phyloP scores from a whole-genome alignment of 805 yeast species.

The Saccharomyces cerevisiae region DNA sequence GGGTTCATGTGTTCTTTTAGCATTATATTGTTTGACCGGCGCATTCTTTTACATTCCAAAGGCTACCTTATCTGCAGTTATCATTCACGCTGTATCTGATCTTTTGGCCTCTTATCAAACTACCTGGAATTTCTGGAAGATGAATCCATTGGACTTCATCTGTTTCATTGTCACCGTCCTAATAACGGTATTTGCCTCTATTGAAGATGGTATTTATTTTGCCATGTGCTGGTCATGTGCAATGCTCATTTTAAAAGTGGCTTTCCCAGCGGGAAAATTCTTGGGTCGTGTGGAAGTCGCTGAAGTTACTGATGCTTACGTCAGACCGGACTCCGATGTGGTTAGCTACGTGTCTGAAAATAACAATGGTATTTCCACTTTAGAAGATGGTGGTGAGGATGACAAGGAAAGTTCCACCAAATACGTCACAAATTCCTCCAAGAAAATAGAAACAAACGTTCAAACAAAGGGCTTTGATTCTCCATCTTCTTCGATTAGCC shows the following conservation, averaged over 20 bases:
- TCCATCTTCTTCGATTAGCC: background rate
- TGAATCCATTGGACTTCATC: slow-evolving; percentile 64
- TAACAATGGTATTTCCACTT: background rate
- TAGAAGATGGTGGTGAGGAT: slow-evolving; percentile 10
- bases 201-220: slow-evolving; percentile 87
- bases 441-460: background rate
- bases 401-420: slow-evolving; percentile 3
- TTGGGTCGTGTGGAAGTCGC: slow-evolving; percentile 70
- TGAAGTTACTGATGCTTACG: slow-evolving; percentile 55
- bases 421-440: background rate
- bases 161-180: slow-evolving; percentile 68
- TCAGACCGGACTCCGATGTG: slow-evolving; percentile 22
- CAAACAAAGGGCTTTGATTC: background rate
- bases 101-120: slow-evolving; percentile 63
- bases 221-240: slow-evolving; percentile 81
- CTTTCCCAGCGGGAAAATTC: slow-evolving; percentile 75
- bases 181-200: slow-evolving; percentile 66
- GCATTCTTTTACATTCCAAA: slow-evolving; percentile 87
- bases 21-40: slow-evolving; percentile 73
- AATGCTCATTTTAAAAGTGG: slow-evolving; percentile 59
- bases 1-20: slow-evolving; percentile 80
- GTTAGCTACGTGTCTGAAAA: background rate
- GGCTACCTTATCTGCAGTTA: slow-evolving; percentile 78
- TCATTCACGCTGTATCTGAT: slow-evolving; percentile 89
- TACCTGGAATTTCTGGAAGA: slow-evolving; percentile 61